A percentile compares a stretch with the other conserved stretches of the same genome.
These are phyloP conservation scores for Backusella psychrophila DNA, from an alignment of 192 early-diverging fungal genomes.

Conservation along the genomic window DNA sequence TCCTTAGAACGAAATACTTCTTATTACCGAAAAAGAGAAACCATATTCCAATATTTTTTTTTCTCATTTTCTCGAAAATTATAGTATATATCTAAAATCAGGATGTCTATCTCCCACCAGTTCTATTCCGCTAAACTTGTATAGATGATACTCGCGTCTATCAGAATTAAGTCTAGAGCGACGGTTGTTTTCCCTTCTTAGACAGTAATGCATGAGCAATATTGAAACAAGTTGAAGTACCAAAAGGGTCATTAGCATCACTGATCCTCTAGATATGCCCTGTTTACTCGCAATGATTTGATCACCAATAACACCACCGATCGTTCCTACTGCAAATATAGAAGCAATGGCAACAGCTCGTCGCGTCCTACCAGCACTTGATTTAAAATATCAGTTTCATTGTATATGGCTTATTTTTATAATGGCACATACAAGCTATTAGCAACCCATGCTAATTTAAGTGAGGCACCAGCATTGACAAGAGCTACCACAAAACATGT, in stretches of 20 bases:
- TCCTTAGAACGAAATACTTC: too few species aligned
- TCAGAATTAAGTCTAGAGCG: slow-evolving; percentile 12
- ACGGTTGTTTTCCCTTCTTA: slow-evolving; percentile 22
- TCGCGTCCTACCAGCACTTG: slow-evolving; percentile 17
- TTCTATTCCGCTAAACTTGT: slow-evolving; percentile 19
- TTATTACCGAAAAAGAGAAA: too few species aligned
- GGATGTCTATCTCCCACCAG: slow-evolving; percentile 28
- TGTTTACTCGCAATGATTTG: slow-evolving; percentile 11
- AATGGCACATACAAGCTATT: slow-evolving; percentile 15
- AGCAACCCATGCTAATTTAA: slow-evolving; percentile 15
- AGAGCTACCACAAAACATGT: not conserved
- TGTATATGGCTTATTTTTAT: not conserved
- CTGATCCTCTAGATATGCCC: not conserved
- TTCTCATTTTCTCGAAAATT: too few species aligned
- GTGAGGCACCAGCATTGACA: slow-evolving; percentile 4
- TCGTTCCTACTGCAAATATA: slow-evolving; percentile 24
- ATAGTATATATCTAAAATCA: slow-evolving; percentile 28
- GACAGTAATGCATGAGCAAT: not conserved
- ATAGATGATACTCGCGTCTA: slow-evolving; percentile 17
- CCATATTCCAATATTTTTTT: too few species aligned
- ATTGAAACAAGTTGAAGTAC: slow-evolving; percentile 11
- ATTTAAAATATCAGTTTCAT: not conserved
- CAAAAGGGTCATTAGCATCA: not conserved
- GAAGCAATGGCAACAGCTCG: slow-evolving; percentile 18
- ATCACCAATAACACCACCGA: slow-evolving; percentile 32